Percentiles rank a stretch among this genome's conserved stretches.
Evolutionary conservation across 129 eudicot species (phyloP).

Genomic region (Saposhnikovia divaricata): DNA sequence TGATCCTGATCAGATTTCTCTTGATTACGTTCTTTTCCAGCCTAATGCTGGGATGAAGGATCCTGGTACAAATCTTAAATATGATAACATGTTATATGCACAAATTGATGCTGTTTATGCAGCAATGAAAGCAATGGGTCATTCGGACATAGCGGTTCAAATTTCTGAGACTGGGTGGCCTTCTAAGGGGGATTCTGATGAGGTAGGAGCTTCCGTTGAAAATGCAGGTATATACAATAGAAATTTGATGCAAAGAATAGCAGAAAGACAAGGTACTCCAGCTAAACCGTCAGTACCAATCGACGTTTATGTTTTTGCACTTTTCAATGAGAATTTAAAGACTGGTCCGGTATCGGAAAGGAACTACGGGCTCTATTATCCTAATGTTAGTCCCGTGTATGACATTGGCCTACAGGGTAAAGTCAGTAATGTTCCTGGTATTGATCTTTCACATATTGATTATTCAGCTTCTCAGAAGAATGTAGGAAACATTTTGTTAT

Average conservation of each 20-base stretch:
- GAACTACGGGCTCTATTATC: slow-evolving; percentile 85
- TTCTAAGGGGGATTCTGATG: slow-evolving; percentile 79
- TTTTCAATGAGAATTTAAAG: slow-evolving; percentile 81
- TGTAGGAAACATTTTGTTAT: slow-evolving; percentile 31
- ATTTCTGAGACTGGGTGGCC: slow-evolving; percentile 99
- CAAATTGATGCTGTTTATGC: slow-evolving; percentile 93
- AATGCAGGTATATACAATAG: slow-evolving; percentile 85
- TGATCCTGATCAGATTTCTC: slow-evolving; percentile 42
- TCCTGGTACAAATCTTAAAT: slow-evolving; percentile 54
- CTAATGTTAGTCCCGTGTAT: slow-evolving; percentile 76
- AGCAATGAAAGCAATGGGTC: slow-evolving; percentile 83
- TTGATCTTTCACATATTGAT: slow-evolving; percentile 51
- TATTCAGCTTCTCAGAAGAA: slow-evolving; percentile 54
- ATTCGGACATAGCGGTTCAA: slow-evolving; percentile 50
- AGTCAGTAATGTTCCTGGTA: slow-evolving; percentile 32
- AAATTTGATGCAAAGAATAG: slow-evolving; percentile 62
- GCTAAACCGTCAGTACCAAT: slow-evolving; percentile 63
- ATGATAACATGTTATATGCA: slow-evolving; percentile 96
- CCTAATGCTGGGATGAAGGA: slow-evolving; percentile 62
- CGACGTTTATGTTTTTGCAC: slow-evolving; percentile 80
- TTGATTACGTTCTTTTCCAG: slow-evolving; percentile 70
- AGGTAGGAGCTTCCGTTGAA: slow-evolving; percentile 69
- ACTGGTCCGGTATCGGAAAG: slow-evolving; percentile 84
- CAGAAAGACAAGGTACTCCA: slow-evolving; percentile 68
- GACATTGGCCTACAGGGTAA: slow-evolving; percentile 63